Evolutionary conservation across 2,329 filamentous ascomycete genomes (phyloP), one percentile per base, ranked within the genome.

Genomic region (Colletotrichum shisoi): DNA sequence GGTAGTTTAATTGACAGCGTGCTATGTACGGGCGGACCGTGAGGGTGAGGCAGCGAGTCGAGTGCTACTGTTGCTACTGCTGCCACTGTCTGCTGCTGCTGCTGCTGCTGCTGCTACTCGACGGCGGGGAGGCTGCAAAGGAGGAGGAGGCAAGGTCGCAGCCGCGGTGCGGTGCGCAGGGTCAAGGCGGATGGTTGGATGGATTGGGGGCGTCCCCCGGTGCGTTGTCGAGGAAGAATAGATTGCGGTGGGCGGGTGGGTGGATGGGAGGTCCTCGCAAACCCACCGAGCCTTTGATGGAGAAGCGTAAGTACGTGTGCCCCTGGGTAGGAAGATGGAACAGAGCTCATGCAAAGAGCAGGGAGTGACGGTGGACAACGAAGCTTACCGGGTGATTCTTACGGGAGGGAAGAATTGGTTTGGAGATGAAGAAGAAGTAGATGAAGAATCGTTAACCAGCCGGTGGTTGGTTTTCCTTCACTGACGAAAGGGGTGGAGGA

Each of bases 141-240:
- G 53, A 44, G 53, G 53, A 44, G 64, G 34, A 46, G 42, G 40
- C 39, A 42, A 67, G 61, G 64, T 63, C 59, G 61, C 61, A 64
- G 61, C 63, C 53, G 59, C 63, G n/a, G 59, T 49, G 59, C 59
- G n/a, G 59, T 49, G 39, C 45, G 49, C 64, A 67, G 64, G 64
- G 64, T 64, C 64, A 67, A 59, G 64, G 60, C 60, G 60, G 61
- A 42, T 57, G 53, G 64, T 63, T 67, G 64, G 64, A 63, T 49
- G 49, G 45, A 59, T 67, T 64, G 48, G 54, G 64, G 45, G 63
- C 59, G 49, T 54, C 39, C 46, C 39, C 54, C 60, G 48, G 54
- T 62, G 54, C 54, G 49, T 45, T 52, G 60, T 67, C 64, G 61
- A 67, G 49, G 52, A 27, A 31, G 42, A 63, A 51, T 64, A 67